These are phyloP conservation scores for Chionographis japonica DNA, from an alignment of 106 monocot genomes.

Conservation along the genomic window DNA sequence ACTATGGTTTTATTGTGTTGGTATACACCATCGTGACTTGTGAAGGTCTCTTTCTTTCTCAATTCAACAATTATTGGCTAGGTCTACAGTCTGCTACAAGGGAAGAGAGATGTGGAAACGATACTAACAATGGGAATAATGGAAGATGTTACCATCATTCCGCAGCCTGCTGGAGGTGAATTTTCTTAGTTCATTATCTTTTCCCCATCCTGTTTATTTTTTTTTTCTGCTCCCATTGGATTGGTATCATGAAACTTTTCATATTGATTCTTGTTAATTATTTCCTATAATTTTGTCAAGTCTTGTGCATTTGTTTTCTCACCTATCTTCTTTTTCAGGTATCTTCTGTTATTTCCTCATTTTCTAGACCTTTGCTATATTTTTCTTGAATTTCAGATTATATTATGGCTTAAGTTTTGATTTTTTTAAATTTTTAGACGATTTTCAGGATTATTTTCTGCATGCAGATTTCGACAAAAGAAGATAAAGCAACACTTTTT, in stretches of 20 bases:
- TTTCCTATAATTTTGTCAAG: no score
- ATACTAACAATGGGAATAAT: slow-evolving; percentile 99
- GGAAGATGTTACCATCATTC: slow-evolving; percentile 97
- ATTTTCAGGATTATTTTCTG: no score
- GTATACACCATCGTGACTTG: background rate
- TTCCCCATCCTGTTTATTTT: background rate
- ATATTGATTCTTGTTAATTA: no score
- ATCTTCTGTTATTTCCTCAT: no score
- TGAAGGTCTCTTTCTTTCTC: background rate
- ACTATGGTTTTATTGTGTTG: background rate
- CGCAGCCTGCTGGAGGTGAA: slow-evolving; percentile 82
- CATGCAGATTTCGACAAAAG: no score
- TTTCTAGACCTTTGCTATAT: no score
- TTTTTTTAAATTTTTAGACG: no score
- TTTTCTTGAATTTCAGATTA: no score
- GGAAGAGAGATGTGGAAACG: slow-evolving; percentile 91
- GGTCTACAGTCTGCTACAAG: slow-evolving; percentile 91
- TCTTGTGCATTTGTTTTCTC: no score
- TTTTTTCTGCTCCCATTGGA: background rate
- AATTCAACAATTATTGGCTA: slow-evolving; percentile 11
- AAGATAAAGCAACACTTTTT: no score
- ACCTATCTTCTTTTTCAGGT: no score
- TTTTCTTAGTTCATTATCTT: background rate
- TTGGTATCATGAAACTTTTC: background rate
- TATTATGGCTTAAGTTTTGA: no score